Evolutionary conservation across 1,284 basidiomycete species (phyloP).

Genomic region (Ganoderma sp.): DNA sequence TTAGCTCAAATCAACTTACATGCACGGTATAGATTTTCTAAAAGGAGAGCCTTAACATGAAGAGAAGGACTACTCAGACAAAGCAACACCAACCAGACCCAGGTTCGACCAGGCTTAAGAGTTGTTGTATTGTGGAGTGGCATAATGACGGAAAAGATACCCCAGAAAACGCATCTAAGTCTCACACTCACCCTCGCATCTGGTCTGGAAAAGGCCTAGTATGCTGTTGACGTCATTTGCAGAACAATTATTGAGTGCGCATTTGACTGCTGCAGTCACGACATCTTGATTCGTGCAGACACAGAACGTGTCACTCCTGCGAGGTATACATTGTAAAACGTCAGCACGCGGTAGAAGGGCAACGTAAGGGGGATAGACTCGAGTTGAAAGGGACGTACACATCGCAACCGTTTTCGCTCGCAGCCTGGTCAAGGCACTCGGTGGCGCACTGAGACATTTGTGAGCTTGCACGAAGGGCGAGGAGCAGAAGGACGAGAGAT

Average conservation of each 20-base stretch:
- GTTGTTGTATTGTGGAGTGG: neutral
- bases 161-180: neutral
- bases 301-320: neutral
- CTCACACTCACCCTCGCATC: neutral
- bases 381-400: neutral
- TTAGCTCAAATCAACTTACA: neutral
- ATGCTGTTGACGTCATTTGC: neutral
- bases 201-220: neutral
- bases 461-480: neutral
- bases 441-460: slow-evolving; percentile 1
- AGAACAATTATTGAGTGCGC: neutral
- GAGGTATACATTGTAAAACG: neutral
- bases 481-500: neutral
- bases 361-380: neutral
- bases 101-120: no score
- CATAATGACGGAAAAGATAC: neutral
- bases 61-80: no score
- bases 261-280: neutral
- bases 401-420: neutral
- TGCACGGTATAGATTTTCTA: no score
- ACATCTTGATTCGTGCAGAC: neutral
- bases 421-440: neutral
- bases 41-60: no score
- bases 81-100: no score
- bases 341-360: neutral